Percentiles rank a stretch among this genome's conserved stretches.
These are phyloP conservation scores for Fusarium decemcellulare DNA, from an alignment of 2,329 filamentous ascomycete genomes.

Conservation along the genomic window DNA sequence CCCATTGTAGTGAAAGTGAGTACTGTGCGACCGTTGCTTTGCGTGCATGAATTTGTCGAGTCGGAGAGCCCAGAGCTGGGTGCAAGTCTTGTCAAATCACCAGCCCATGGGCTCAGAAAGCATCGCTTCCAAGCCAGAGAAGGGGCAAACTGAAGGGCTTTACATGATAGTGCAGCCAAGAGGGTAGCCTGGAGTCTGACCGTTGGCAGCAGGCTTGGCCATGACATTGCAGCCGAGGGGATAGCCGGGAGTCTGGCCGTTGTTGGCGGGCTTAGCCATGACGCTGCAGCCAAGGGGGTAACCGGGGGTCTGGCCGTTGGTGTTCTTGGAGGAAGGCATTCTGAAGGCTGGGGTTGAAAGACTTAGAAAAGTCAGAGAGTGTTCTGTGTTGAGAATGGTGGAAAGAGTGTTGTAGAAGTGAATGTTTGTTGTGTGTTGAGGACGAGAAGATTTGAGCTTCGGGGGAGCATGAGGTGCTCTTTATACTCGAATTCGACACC, in stretches of 20 bases:
- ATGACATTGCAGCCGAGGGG: conserved; percentile 48
- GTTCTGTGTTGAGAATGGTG: conserved; percentile 46
- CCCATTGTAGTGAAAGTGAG: conserved; percentile 18
- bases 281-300: conserved; percentile 48
- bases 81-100: background rate
- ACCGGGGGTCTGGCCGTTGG: conserved; percentile 43
- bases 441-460: conserved; percentile 15
- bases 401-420: conserved; percentile 40
- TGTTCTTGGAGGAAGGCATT: conserved; percentile 51
- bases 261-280: conserved; percentile 48
- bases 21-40: background rate
- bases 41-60: background rate
- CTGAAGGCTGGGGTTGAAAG: conserved; percentile 46
- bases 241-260: conserved; percentile 40
- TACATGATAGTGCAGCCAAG: conserved; percentile 55
- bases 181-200: conserved; percentile 41
- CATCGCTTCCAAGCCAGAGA: conserved; percentile 12
- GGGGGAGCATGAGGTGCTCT: conserved; percentile 11
- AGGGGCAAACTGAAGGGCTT: conserved; percentile 19
- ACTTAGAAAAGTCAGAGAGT: conserved; percentile 44
- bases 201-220: conserved; percentile 45
- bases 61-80: background rate
- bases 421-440: conserved; percentile 31
- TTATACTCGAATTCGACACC: conserved; percentile 34
- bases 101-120: background rate